phyloP scores from a whole-genome alignment of 805 yeast species.

The Priceomyces medius region DNA sequence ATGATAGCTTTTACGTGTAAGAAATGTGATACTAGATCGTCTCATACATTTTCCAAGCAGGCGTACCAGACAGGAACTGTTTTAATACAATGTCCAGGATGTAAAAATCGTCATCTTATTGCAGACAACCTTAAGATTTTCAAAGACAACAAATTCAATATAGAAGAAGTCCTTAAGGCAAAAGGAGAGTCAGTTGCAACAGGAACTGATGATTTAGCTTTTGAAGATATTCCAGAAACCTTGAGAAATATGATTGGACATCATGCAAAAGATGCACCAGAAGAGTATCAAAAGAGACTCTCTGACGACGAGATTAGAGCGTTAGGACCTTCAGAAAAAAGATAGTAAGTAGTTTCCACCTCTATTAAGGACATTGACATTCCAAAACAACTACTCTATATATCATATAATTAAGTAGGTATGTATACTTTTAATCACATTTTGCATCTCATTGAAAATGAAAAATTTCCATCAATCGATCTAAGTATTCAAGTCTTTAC shows the following conservation, averaged over 20 bases:
- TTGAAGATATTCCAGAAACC: slow-evolving; percentile 64
- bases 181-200: slow-evolving; percentile 75
- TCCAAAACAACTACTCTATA: too few relatives aligned
- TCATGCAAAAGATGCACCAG: slow-evolving; percentile 68
- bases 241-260: slow-evolving; percentile 54
- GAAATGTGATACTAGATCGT: slow-evolving; percentile 76
- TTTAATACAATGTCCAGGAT: slow-evolving; percentile 87
- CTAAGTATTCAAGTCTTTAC: background rate
- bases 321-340: slow-evolving; percentile 5
- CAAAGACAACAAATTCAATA: slow-evolving; percentile 71
- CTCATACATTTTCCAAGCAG: slow-evolving; percentile 90
- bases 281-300: slow-evolving; percentile 22
- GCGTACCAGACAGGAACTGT: slow-evolving; percentile 87
- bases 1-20: slow-evolving; percentile 94
- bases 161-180: slow-evolving; percentile 73
- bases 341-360: background rate
- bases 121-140: slow-evolving; percentile 76
- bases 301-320: slow-evolving; percentile 5
- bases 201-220: slow-evolving; percentile 64
- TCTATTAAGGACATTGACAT: too few relatives aligned
- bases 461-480: background rate
- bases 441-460: background rate
- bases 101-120: slow-evolving; percentile 82
- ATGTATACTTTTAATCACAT: background rate
- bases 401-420: background rate